phyloP scores from a whole-genome alignment of 192 early-diverging fungal species.

The Endogone sp. region DNA sequence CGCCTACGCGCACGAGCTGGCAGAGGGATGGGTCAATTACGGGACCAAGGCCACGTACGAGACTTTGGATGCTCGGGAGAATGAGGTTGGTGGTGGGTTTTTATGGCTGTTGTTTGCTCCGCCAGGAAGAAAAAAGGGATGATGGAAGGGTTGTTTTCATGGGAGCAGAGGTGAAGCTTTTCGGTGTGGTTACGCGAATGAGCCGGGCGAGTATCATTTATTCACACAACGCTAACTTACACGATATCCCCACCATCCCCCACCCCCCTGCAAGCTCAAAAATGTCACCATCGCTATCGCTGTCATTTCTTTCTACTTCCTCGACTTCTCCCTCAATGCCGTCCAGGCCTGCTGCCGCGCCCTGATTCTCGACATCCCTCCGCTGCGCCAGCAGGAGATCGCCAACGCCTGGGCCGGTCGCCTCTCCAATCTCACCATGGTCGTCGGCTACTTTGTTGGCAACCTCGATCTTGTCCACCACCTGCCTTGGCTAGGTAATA shows the following conservation, averaged over 20 bases:
- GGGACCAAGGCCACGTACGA: not conserved
- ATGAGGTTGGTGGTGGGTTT: not conserved
- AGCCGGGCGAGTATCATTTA: not conserved
- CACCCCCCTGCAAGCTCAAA: not conserved
- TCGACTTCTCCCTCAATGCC: conserved; percentile 93
- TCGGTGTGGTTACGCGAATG: conserved; percentile 1
- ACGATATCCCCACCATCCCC: not conserved
- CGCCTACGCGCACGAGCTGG: conserved; percentile 72
- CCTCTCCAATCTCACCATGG: conserved; percentile 81
- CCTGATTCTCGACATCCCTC: conserved; percentile 81
- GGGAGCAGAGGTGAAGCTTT: no score
- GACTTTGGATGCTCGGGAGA: not conserved
- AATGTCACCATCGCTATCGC: conserved; percentile 59
- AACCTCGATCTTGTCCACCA: conserved; percentile 68
- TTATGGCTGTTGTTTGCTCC: conserved; percentile 1
- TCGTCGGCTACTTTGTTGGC: conserved; percentile 83
- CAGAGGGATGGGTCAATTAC: not conserved
- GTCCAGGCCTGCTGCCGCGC: conserved; percentile 82
- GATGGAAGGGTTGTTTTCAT: no score
- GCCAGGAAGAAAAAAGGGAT: conserved; percentile 28
- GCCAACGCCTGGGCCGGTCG: conserved; percentile 84
- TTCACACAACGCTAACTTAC: not conserved
- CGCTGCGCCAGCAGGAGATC: conserved; percentile 73
- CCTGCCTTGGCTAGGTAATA: conserved; percentile 64
- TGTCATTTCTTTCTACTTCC: conserved; percentile 79